These are phyloP conservation scores for Fusarium sp. DNA, from an alignment of 2,329 filamentous ascomycete genomes.

Conservation along the genomic window DNA sequence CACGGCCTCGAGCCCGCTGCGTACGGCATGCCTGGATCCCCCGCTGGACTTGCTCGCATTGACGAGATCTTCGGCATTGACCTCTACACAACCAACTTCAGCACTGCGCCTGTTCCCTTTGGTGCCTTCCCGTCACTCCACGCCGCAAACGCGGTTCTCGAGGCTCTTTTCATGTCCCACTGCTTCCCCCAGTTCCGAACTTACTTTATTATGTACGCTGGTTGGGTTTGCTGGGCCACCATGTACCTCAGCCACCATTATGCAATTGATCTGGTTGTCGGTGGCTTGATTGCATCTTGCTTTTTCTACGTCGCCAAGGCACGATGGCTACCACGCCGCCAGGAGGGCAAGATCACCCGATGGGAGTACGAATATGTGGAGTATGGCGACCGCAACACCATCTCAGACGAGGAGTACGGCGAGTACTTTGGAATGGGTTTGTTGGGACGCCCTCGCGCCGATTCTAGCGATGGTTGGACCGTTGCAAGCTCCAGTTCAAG, in stretches of 20 bases:
- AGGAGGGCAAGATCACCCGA: slow-evolving; percentile 85
- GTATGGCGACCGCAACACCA: slow-evolving; percentile 71
- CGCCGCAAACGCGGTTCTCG: slow-evolving; percentile 87
- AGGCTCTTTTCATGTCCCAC: slow-evolving; percentile 92
- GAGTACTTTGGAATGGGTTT: slow-evolving; percentile 61
- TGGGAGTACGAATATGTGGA: slow-evolving; percentile 98
- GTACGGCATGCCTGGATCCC: slow-evolving; percentile 90
- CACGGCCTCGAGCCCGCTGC: slow-evolving; percentile 92
- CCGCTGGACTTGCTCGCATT: slow-evolving; percentile 88
- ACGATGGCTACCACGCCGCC: slow-evolving; percentile 83
- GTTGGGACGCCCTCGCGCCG: slow-evolving; percentile 56
- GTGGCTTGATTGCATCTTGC: slow-evolving; percentile 80
- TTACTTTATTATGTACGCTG: slow-evolving; percentile 83
- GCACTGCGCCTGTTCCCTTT: slow-evolving; percentile 89
- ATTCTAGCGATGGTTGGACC: slow-evolving; percentile 89
- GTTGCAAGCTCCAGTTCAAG: slow-evolving; percentile 85
- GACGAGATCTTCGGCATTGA: slow-evolving; percentile 92
- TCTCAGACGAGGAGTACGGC: slow-evolving; percentile 61
- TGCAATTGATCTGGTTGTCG: slow-evolving; percentile 90
- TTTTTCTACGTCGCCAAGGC: slow-evolving; percentile 86
- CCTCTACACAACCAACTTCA: slow-evolving; percentile 93
- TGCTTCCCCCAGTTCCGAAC: slow-evolving; percentile 86
- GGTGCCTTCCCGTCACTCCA: slow-evolving; percentile 95
- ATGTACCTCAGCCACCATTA: slow-evolving; percentile 99
- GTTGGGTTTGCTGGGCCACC: slow-evolving; percentile 98